Conservation (phyloP, 202 grass and related monocot genomes). For the Digitaria exilis region DNA sequence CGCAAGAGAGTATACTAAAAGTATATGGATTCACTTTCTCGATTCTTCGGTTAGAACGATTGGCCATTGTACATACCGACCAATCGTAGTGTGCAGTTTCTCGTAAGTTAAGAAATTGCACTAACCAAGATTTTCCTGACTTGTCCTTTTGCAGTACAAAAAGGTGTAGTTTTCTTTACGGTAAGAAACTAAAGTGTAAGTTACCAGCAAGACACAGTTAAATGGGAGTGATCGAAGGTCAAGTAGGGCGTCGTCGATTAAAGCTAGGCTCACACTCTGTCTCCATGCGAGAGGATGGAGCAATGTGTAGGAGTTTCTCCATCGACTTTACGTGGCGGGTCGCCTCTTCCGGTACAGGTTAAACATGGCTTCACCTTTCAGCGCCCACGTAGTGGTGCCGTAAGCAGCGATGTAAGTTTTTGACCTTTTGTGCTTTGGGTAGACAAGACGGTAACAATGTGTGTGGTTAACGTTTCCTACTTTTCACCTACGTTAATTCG, state of each 20-base stretch:
- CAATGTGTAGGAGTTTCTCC: not conserved
- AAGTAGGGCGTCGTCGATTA: not conserved
- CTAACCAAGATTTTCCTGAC: not conserved
- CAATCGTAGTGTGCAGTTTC: not conserved
- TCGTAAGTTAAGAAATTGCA: not conserved
- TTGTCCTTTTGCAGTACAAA: not conserved
- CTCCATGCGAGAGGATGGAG: not conserved
- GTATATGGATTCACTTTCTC: not conserved
- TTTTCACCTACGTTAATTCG: not conserved
- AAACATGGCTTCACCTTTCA: not conserved
- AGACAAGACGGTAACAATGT: not conserved
- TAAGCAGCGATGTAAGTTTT: not conserved
- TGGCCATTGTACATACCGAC: conserved; percentile 3
- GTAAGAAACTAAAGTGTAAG: too few relatives aligned
- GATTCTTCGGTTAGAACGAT: conserved; percentile 36
- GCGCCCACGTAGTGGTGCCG: not conserved
- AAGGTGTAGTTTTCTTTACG: not conserved
- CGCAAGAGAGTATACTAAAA: not conserved
- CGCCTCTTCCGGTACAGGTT: not conserved
- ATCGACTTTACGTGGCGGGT: not conserved
- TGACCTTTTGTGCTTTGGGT: not conserved
- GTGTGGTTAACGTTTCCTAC: not conserved
- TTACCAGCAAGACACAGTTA: not conserved
- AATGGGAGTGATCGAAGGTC: not conserved
- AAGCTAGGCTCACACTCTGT: not conserved